Evolutionary conservation across 2,329 filamentous ascomycete genomes (phyloP), one percentile per base, ranked within the genome.

Genomic region (Coleophoma eucalyptorum): DNA sequence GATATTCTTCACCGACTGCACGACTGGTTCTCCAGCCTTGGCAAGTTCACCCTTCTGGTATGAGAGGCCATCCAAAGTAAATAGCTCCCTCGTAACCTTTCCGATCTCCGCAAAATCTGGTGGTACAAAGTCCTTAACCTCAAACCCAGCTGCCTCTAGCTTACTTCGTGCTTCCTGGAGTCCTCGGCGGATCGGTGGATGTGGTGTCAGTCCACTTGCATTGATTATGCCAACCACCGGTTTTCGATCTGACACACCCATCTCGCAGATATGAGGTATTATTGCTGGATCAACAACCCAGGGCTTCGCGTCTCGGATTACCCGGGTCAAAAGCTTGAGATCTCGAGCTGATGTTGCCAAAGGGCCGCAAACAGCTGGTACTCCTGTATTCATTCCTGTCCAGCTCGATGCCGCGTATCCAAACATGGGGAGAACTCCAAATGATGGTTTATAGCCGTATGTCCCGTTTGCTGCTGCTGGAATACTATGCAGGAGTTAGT

Each of bases 321-420:
- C 79, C 47, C 83, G 80, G 4, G 89, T 87, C 67, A 96, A 96
- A 70, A 95, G 95, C 1, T 78, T 79, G 56, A 96, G 70, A 63
- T 96, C 91, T 52, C 85, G 79, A 55, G 95, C 70, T 0, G 90
- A 95, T 43, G 90, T 78, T 7, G 90, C 83, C 89, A 97, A 95
- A 7, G 91, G 91, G 49, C 88, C 92, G 69, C 90, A 95, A 20
- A 95, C 89, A 53, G 87, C 89, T 0, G 89, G 83, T 33, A 96
- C 82, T 1, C 90, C 91, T 65, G 96, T 91, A 65, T 96, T 90
- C 0, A 59, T 59, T 8, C 62, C 62, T 2, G 58, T 41, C 62
- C 62, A 66, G 42, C 62, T 62, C 10, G 61, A 65, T 43, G 55
- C 35, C 33, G 46, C 31, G 31, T 66, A 67, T 1, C 62, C 62